Conservation (phyloP, 176 grass and related monocot genomes). For the Bolboschoenus planiculmis region DNA sequence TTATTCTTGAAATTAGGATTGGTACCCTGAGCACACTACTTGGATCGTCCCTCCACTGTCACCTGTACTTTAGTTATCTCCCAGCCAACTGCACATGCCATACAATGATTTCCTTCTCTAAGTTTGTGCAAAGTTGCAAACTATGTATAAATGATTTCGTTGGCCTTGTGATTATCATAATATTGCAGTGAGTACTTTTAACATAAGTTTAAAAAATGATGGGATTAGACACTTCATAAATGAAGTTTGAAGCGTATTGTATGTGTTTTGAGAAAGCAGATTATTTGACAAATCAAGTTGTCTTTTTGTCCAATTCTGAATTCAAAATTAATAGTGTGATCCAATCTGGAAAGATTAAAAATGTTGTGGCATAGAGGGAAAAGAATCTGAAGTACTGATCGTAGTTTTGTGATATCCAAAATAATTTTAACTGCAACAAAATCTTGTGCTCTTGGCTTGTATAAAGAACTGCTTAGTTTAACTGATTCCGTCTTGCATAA, state of each 20-base stretch:
- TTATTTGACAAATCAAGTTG: not conserved
- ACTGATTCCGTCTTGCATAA: slow-evolving; percentile 6
- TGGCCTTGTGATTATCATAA: not conserved
- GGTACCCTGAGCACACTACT: not conserved
- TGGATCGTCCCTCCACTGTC: not conserved
- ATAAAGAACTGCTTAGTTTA: not conserved
- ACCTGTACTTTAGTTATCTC: not conserved
- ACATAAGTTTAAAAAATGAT: not conserved
- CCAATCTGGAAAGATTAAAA: not conserved
- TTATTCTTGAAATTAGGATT: not conserved
- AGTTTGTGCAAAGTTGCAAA: not conserved
- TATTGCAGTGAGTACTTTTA: not conserved
- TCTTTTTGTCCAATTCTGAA: not conserved
- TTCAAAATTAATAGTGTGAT: not conserved
- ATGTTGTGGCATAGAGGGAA: not conserved
- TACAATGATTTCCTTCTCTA: not conserved
- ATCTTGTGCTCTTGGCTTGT: not conserved
- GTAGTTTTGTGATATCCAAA: not conserved
- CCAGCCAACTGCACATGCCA: not conserved
- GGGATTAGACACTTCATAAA: not conserved
- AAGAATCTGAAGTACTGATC: not conserved
- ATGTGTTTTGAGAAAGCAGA: not conserved
- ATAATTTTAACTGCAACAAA: not conserved
- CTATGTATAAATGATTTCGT: not conserved
- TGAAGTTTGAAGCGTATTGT: not conserved